Base-by-base conservation (phyloP, 164 flowering plant species). In the Liriodendron chinense region DNA sequence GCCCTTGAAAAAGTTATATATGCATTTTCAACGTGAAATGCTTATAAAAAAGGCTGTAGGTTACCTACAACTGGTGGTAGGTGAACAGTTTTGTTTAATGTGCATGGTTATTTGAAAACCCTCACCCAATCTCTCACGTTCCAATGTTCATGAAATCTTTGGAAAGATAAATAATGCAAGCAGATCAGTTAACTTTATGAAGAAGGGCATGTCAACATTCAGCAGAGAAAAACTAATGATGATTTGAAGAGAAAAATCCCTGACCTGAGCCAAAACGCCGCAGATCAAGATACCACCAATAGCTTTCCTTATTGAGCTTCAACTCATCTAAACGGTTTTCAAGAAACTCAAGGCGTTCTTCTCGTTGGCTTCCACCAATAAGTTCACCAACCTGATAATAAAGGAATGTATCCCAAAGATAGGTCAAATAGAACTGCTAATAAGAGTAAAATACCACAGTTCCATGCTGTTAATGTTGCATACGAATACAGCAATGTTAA, bases 331-430 rank as follows among this genome's bases (percentile, higher is more conserved):
- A 73, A 6, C 99, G 93, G 49, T 70, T 82, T 80, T 94, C 97
- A 70, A 96, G 79, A 77, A 79, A 81, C 7, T 90, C 96, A 57
- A 92, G 90, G 26, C 98, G 86, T 74, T 96, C 99, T 82, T 96
- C 99, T 78, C 99, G 89, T 82, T 96, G 98, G 86, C 99, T 96
- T 84, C 99, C 99, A 80, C 99, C 99, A 80, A 96, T 90, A 64
- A 96, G 96, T 79, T 96, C 99, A 47, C 99, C 99, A 81, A 96
- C 78, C 98, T 93, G 79, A 81, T 48, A 80, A 79, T 34, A 43
- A 47, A 69, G 43, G 25, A 16, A 66, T 64, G 43, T 34, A 34
- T 34, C 43, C 43, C 43, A 34, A 34, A 7, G 5, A 34, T 34
- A 34, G 43, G 43, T 34, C 43, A 34, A 34, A 34, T 4, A 4